Conservation (phyloP, 768 basidiomycete genomes). For the Dioszegia hungarica region DNA sequence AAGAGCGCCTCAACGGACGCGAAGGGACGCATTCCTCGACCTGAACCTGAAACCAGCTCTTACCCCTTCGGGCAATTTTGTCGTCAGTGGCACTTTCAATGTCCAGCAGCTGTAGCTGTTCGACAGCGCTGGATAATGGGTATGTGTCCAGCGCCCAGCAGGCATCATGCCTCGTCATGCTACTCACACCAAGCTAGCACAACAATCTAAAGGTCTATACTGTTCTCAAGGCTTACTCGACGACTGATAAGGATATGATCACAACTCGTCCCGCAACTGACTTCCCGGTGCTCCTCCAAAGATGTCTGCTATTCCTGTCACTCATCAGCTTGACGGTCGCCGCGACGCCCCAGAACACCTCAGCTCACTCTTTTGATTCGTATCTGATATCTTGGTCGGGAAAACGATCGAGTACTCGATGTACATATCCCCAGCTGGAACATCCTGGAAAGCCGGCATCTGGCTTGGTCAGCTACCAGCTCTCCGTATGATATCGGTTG, state of each 20-base stretch:
- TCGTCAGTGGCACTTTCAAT: too few species aligned
- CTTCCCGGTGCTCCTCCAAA: not conserved
- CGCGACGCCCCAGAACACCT: not conserved
- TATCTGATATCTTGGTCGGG: constrained; percentile 65
- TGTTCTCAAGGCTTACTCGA: too few species aligned
- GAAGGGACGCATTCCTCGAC: too few species aligned
- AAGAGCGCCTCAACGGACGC: too few species aligned
- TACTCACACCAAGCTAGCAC: too few species aligned
- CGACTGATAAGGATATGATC: too few species aligned
- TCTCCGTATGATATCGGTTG: not conserved
- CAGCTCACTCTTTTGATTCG: constrained; percentile 69
- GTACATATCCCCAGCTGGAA: constrained; percentile 67
- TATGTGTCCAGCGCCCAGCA: too few species aligned
- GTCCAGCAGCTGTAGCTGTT: too few species aligned
- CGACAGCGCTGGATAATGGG: too few species aligned
- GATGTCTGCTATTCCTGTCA: constrained; percentile 11
- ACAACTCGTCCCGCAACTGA: constrained; percentile 7
- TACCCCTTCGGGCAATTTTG: too few species aligned
- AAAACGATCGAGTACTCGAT: constrained; percentile 91
- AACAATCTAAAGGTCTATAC: not conserved
- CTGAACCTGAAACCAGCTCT: too few species aligned
- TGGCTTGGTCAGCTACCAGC: constrained; percentile 12
- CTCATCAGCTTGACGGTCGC: not conserved
- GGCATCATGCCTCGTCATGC: too few species aligned
- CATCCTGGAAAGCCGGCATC: constrained; percentile 47